Evolutionary conservation across 345 rosid genomes (phyloP).

Genomic region (Euphorbia pulcherrima): DNA sequence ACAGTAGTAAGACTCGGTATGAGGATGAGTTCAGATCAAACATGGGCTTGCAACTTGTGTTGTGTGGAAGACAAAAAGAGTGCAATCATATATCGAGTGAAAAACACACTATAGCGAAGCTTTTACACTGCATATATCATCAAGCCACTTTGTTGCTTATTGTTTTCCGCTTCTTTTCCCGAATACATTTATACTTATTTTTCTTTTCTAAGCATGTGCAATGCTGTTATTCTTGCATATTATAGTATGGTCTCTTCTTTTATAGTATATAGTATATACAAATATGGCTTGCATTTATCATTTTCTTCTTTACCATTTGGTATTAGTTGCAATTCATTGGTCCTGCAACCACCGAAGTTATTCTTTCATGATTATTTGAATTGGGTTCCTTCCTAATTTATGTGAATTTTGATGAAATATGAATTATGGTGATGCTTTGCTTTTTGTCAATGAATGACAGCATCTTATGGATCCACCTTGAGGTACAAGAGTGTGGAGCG

Average conservation of each 20-base stretch:
- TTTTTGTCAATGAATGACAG: slow-evolving; percentile 30
- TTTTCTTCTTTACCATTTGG: not conserved
- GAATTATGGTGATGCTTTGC: not conserved
- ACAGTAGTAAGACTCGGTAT: not conserved
- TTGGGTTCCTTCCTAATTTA: not conserved
- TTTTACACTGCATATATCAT: not conserved
- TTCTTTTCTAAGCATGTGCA: not conserved
- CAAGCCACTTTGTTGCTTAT: not conserved
- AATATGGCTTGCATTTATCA: not conserved
- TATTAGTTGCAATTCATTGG: not conserved
- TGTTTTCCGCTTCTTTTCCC: not conserved
- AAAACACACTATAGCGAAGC: not conserved
- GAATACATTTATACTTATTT: not conserved
- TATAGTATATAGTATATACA: not conserved
- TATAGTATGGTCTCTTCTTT: not conserved
- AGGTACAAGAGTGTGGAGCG: slow-evolving; percentile 91
- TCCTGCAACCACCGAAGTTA: not conserved
- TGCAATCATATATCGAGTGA: not conserved
- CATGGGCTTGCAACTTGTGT: not conserved
- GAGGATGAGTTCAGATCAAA: not conserved
- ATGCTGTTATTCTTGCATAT: not conserved
- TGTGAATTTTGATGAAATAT: not conserved
- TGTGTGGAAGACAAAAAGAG: not conserved
- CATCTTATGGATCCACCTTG: slow-evolving; percentile 93
- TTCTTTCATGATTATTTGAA: not conserved